These are phyloP conservation scores for Ustilago sp. DNA, from an alignment of 1,284 basidiomycete genomes.

Conservation along the genomic window DNA sequence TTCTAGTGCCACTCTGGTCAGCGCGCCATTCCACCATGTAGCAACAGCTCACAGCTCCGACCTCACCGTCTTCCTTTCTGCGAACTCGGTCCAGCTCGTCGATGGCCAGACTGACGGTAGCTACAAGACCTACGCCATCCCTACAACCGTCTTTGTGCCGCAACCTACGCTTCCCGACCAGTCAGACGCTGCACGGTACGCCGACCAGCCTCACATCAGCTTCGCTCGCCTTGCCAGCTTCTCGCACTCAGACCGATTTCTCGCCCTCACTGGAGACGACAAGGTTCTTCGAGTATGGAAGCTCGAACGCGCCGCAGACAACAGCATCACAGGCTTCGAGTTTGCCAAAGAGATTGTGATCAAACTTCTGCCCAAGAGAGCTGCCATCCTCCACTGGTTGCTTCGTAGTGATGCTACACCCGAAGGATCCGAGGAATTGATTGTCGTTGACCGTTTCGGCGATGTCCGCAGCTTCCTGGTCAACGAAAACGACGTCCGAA, in stretches of 20 bases:
- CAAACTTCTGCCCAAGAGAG: conserved; percentile 62
- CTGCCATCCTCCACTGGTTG: conserved; percentile 59
- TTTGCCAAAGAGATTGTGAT: conserved; percentile 54
- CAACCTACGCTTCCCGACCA: conserved; percentile 50
- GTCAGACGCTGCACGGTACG: conserved; percentile 43
- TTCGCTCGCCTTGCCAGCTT: conserved; percentile 59
- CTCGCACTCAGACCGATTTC: conserved; percentile 51
- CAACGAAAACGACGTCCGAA: conserved; percentile 28
- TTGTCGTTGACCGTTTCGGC: conserved; percentile 61
- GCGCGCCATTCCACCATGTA: conserved; percentile 43
- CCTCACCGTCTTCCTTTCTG: conserved; percentile 39
- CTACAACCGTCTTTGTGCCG: conserved; percentile 46
- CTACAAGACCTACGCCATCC: conserved; percentile 33
- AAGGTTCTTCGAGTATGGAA: conserved; percentile 63
- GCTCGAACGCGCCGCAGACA: conserved; percentile 14
- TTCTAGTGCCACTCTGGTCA: conserved; percentile 28
- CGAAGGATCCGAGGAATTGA: conserved; percentile 50
- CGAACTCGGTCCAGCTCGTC: conserved; percentile 50
- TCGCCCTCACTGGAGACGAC: conserved; percentile 65
- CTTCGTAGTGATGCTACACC: conserved; percentile 22
- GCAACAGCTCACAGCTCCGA: conserved; percentile 38
- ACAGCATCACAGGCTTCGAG: conserved; percentile 25
- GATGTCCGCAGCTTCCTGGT: conserved; percentile 59
- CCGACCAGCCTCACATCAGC: conserved; percentile 43
- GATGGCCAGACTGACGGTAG: conserved; percentile 19